Evolutionary conservation across 2,329 filamentous ascomycete genomes (phyloP).

Genomic region (Mycogone perniciosa): DNA sequence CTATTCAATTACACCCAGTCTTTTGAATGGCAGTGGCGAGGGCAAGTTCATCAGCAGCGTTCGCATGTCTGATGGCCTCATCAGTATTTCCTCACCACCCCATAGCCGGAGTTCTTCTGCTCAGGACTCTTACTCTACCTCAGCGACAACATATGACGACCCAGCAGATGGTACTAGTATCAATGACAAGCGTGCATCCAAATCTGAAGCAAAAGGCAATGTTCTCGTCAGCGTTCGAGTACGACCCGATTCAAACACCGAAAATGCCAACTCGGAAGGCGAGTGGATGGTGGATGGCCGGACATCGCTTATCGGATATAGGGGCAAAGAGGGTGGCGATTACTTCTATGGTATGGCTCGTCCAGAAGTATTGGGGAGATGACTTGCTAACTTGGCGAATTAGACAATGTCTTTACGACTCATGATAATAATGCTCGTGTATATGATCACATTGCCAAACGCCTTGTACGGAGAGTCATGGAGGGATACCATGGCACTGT

Average conservation of each 20-base stretch:
- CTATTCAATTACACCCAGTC: constrained; percentile 56
- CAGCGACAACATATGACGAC: constrained; percentile 83
- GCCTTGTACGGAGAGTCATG: constrained; percentile 93
- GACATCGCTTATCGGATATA: constrained; percentile 73
- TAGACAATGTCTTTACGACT: constrained; percentile 94
- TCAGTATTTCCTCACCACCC: constrained; percentile 73
- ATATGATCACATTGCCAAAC: constrained; percentile 90
- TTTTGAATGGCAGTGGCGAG: constrained; percentile 73
- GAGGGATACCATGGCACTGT: constrained; percentile 98
- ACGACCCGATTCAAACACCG: constrained; percentile 68
- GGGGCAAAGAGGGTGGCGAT: constrained; percentile 84
- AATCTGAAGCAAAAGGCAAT: constrained; percentile 78
- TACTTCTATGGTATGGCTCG: constrained; percentile 71
- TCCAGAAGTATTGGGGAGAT: not conserved
- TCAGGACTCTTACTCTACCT: constrained; percentile 87
- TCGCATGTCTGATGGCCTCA: constrained; percentile 66
- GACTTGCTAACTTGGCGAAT: constrained; percentile 15
- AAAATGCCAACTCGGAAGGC: constrained; percentile 57
- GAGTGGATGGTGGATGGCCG: constrained; percentile 93
- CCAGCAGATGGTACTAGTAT: constrained; percentile 47
- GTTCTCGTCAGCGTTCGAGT: constrained; percentile 94
- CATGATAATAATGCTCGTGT: constrained; percentile 92
- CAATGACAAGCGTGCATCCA: constrained; percentile 44
- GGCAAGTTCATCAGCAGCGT: constrained; percentile 63
- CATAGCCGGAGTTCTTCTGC: constrained; percentile 89